A percentile compares a stretch with the other conserved stretches of the same genome.
These are phyloP conservation scores for Pseudozyma hubeiensis DNA, from an alignment of 1,284 basidiomycete species.

Conservation along the genomic window DNA sequence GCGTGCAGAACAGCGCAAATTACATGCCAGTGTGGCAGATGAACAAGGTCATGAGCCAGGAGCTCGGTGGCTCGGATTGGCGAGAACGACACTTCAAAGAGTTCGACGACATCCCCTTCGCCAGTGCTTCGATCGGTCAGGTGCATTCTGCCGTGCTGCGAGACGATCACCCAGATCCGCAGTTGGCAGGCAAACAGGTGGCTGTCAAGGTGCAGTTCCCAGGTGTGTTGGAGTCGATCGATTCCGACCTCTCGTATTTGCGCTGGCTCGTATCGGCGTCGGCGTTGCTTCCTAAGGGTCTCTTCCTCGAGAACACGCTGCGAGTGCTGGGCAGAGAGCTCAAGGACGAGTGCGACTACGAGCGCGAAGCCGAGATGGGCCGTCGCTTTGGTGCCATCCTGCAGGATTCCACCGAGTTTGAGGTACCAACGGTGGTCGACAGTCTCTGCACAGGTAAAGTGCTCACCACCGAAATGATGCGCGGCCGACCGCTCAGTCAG, in stretches of 20 bases:
- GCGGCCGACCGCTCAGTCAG: conserved; percentile 80
- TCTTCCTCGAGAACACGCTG: conserved; percentile 82
- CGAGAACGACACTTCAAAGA: conserved; percentile 75
- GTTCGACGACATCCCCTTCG: conserved; percentile 89
- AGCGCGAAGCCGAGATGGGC: conserved; percentile 83
- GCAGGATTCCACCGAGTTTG: conserved; percentile 73
- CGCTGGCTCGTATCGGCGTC: conserved; percentile 85
- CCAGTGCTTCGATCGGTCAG: conserved; percentile 96
- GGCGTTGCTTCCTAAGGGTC: conserved; percentile 82
- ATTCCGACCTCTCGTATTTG: conserved; percentile 87
- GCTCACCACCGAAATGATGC: conserved; percentile 88
- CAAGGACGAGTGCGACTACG: conserved; percentile 94
- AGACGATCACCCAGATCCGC: conserved; percentile 45
- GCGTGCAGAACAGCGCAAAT: conserved; percentile 94
- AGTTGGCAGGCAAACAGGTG: conserved; percentile 69
- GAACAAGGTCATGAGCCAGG: conserved; percentile 81
- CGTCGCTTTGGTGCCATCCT: conserved; percentile 73
- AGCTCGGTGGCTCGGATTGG: conserved; percentile 82
- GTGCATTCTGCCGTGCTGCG: conserved; percentile 83
- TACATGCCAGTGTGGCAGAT: conserved; percentile 99
- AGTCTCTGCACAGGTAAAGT: conserved; percentile 83
- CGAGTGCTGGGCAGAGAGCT: conserved; percentile 89
- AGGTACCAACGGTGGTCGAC: conserved; percentile 83
- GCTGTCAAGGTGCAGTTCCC: conserved; percentile 98
- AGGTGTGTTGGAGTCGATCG: conserved; percentile 85